phyloP scores from a whole-genome alignment of 2,329 filamentous ascomycete genomes.

The Paecilomyces formosus region DNA sequence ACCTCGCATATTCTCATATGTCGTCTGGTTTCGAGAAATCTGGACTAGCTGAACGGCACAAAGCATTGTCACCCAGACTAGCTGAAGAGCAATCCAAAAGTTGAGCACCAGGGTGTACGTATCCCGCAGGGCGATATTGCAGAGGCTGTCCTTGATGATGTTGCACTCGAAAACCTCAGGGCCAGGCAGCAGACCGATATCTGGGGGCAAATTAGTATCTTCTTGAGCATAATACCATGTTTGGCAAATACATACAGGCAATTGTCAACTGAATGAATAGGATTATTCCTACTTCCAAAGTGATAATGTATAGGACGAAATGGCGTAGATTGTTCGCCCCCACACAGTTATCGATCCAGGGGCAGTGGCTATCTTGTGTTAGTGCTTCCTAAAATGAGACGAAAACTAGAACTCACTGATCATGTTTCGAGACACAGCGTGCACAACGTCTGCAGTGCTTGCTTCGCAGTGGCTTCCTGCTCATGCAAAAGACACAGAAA shows the following conservation, averaged over 20 bases:
- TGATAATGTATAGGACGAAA: slow-evolving; percentile 84
- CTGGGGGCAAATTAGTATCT: slow-evolving; percentile 29
- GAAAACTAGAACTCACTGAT: slow-evolving; percentile 62
- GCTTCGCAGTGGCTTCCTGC: slow-evolving; percentile 81
- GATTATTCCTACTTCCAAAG: slow-evolving; percentile 66
- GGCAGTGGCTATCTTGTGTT: slow-evolving; percentile 66
- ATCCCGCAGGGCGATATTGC: slow-evolving; percentile 70
- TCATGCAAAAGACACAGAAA: slow-evolving; percentile 93
- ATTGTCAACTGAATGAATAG: slow-evolving; percentile 65
- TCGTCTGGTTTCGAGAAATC: slow-evolving; percentile 86
- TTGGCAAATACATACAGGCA: slow-evolving; percentile 50
- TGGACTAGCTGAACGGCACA: slow-evolving; percentile 90
- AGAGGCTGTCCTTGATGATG: slow-evolving; percentile 66
- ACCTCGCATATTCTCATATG: slow-evolving; percentile 92
- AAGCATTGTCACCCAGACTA: slow-evolving; percentile 96
- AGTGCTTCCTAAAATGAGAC: slow-evolving; percentile 2
- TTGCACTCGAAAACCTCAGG: slow-evolving; percentile 55
- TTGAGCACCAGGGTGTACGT: slow-evolving; percentile 74
- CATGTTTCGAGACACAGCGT: slow-evolving; percentile 90
- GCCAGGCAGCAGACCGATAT: slow-evolving; percentile 54
- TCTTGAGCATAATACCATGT: slow-evolving; percentile 1
- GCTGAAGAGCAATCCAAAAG: slow-evolving; percentile 73
- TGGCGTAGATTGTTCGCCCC: slow-evolving; percentile 94
- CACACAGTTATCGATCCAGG: slow-evolving; percentile 96
- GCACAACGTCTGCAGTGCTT: slow-evolving; percentile 92